phyloP scores from a whole-genome alignment of 441 rosid species.

The Breynia disticha region DNA sequence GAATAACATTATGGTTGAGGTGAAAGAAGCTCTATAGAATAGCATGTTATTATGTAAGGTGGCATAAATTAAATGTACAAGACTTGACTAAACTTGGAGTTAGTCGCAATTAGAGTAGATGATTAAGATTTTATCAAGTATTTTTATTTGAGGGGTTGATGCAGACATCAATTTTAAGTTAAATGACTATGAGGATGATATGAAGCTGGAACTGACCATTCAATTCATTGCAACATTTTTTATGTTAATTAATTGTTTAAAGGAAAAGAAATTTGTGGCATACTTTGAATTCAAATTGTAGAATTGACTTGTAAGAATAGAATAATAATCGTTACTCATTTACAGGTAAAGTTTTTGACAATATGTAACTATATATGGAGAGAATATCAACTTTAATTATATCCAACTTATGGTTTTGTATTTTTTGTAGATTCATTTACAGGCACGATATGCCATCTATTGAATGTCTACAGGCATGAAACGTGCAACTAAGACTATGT shows the following conservation, averaged over 20 bases:
- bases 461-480: conserved; percentile 96
- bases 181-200: not conserved
- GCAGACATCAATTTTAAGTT: not conserved
- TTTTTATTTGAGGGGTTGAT: not conserved
- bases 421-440: conserved; percentile 9
- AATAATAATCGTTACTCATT: conserved; percentile 90
- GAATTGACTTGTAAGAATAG: no score
- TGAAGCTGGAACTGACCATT: no score
- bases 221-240: no score
- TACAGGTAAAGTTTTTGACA: conserved; percentile 46
- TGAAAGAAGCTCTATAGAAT: no score
- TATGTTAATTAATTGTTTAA: no score
- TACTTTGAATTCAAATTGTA: no score
- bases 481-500: conserved; percentile 96
- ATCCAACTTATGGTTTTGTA: not conserved
- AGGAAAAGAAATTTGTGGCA: no score
- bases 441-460: conserved; percentile 90
- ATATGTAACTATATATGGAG: not conserved
- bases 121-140: not conserved
- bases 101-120: not conserved
- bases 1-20: no score
- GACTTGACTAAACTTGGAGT: no score
- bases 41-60: no score
- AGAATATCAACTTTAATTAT: no score
- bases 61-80: no score